Percentiles rank a stretch among this genome's conserved stretches.
These are phyloP conservation scores for Umbellularia californica DNA, from an alignment of 164 flowering plant species.

Conservation along the genomic window DNA sequence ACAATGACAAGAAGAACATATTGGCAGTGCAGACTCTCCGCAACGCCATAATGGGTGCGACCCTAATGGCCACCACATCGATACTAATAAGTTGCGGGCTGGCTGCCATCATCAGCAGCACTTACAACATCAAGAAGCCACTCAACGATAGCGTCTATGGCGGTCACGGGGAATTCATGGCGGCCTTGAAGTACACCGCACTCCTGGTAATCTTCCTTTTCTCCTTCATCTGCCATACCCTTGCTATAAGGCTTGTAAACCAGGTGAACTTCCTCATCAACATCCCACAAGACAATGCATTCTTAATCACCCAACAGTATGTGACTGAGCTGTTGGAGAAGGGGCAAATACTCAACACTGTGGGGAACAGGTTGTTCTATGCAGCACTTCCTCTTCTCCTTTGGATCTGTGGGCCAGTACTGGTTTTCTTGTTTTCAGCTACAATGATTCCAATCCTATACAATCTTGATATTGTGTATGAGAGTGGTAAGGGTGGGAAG, in stretches of 20 bases:
- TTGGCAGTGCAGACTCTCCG: conserved; percentile 84
- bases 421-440: conserved; percentile 62
- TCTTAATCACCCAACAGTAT: conserved; percentile 42
- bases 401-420: conserved; percentile 92
- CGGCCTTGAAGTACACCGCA: conserved; percentile 67
- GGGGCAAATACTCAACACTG: conserved; percentile 54
- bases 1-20: conserved; percentile 86
- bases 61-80: conserved; percentile 89
- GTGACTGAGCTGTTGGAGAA: conserved; percentile 64
- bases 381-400: conserved; percentile 69
- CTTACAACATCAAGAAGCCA: conserved; percentile 80
- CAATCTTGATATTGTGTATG: conserved; percentile 58
- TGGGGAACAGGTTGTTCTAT: conserved; percentile 83
- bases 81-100: conserved; percentile 76
- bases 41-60: conserved; percentile 89
- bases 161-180: conserved; percentile 81
- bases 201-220: conserved; percentile 61
- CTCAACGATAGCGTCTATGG: conserved; percentile 64
- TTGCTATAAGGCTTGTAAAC: conserved; percentile 74
- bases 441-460: conserved; percentile 68
- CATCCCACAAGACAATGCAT: conserved; percentile 34
- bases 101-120: conserved; percentile 90
- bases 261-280: conserved; percentile 84
- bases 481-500: conserved; percentile 6
- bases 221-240: conserved; percentile 74